Conservation (phyloP, 208 protist species). For the Acanthamoeba triangularis region DNA sequence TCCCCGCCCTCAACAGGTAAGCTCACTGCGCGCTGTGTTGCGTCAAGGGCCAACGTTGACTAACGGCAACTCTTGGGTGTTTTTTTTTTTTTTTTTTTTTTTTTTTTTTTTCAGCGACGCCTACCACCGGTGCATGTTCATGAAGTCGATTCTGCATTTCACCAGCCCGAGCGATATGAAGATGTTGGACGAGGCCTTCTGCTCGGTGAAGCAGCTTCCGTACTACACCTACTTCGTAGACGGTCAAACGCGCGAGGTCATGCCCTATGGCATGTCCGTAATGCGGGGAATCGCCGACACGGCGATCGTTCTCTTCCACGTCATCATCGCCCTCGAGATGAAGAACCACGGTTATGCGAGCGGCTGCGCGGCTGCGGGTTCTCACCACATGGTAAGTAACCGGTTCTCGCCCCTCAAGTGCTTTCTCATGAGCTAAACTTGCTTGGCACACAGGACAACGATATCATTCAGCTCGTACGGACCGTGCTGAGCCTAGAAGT, state of each 20-base stretch:
- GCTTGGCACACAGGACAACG: neutral
- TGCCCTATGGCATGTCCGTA: constrained; percentile 51
- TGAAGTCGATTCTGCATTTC: constrained; percentile 37
- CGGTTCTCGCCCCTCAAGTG: neutral
- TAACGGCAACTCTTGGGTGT: neutral
- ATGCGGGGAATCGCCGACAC: constrained; percentile 55
- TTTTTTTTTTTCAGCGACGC: constrained; percentile 26
- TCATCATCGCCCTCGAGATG: constrained; percentile 58
- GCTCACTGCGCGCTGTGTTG: neutral
- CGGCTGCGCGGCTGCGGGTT: neutral
- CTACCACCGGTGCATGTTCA: constrained; percentile 74
- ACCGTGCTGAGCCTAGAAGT: neutral
- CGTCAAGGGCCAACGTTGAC: neutral
- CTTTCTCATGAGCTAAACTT: neutral
- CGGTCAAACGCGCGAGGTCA: neutral
- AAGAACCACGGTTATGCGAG: neutral
- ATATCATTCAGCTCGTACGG: constrained; percentile 3
- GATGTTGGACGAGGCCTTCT: constrained; percentile 52
- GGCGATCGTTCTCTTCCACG: constrained; percentile 64
- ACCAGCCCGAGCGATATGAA: neutral
- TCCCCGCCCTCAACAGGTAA: constrained; percentile 26
- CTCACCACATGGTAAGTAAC: neutral
- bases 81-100: neutral
- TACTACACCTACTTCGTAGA: constrained; percentile 74
- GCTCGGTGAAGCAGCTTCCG: constrained; percentile 44